Base-by-base conservation (phyloP, 2,329 filamentous ascomycete genomes). In the Aphanocladium album region DNA sequence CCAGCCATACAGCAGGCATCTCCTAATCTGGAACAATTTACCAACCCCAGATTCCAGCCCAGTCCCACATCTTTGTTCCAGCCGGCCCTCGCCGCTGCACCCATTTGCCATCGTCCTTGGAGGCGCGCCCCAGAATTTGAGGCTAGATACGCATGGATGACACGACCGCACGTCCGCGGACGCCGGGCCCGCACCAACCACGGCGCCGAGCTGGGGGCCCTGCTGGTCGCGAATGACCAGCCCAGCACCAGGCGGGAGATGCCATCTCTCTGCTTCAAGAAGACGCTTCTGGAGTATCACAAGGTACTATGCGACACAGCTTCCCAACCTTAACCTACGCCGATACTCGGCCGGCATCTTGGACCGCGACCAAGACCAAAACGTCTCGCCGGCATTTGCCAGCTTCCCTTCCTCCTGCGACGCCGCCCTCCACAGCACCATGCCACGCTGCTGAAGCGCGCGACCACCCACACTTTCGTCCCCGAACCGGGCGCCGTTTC, bases 21-120 rank as follows among this genome's bases (percentile, higher is more conserved):
- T 47, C 41, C 56, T 23, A 43, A 43, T 52, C 56, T 51, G 46
- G 21, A 33, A 41, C 45, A 57, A 39, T 21, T 39, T 21, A 27
- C n/a, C 23, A n/a, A 57, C 56, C 56, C 47, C 56, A 45, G 56
- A 33, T 30, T 51, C n/a, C 16, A 45, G 47, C 46, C 35, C 7
- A 23, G 47, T 45, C 56, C 56, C 56, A 58, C 55, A 57, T 39
- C 45, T 35, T 41, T 46, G 45, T 51, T 52, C 56, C 56, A 58
- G 23, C n/a, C 35, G 35, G 56, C 14, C 45, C n/a, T 41, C 45
- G 19, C 21, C 43, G 45, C 45, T 17, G 30, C 55, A 41, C 12
- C 54, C 19, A 27, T 50, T 50, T 9, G 55, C 33, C 33, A 41
- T 49, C 33, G 30, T 30, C 27, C 30, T 39, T 8, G 35, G 41